Percentiles rank a stretch among this genome's conserved stretches.
phyloP scores from a whole-genome alignment of 768 basidiomycete species.

The Roridomyces roridus region DNA sequence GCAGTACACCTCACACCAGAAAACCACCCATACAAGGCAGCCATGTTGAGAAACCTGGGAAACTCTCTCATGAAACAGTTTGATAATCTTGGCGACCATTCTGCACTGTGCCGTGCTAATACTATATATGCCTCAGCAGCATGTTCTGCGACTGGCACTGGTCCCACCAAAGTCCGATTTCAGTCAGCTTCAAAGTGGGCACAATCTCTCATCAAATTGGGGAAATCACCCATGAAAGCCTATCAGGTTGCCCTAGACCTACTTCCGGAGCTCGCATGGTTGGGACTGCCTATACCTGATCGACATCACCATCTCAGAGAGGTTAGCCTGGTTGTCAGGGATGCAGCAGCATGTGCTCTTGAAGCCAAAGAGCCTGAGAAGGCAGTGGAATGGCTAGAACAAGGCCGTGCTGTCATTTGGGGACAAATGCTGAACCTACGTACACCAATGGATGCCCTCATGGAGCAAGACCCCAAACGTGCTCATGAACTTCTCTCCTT shows the following conservation, averaged over 20 bases:
- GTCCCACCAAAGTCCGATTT: conserved; percentile 5
- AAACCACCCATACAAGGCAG: conserved; percentile 8
- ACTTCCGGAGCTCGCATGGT: too few species aligned
- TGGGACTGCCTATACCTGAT: conserved; percentile 20
- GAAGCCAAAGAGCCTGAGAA: too few species aligned
- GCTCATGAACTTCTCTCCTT: too few species aligned
- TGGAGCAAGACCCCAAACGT: neutral
- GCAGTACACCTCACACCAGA: conserved; percentile 17
- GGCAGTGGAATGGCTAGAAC: too few species aligned
- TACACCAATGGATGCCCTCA: conserved; percentile 26
- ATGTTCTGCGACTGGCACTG: too few species aligned
- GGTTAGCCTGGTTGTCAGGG: too few species aligned
- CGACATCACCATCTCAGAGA: conserved; percentile 2
- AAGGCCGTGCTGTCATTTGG: conserved; percentile 31
- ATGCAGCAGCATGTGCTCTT: too few species aligned
- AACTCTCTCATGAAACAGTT: neutral
- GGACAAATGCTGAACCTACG: conserved; percentile 24
- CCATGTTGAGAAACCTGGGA: conserved; percentile 11
- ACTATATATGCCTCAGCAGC: too few species aligned
- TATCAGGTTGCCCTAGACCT: too few species aligned
- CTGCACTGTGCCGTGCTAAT: neutral
- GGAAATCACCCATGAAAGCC: too few species aligned
- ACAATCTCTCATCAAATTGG: too few species aligned
- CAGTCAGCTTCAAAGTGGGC: neutral
- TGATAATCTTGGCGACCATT: neutral